Evolutionary conservation across 2,329 filamentous ascomycete species (phyloP), one percentile per base, ranked within the genome.

Genomic region (Stagonosporopsis rhizophila): DNA sequence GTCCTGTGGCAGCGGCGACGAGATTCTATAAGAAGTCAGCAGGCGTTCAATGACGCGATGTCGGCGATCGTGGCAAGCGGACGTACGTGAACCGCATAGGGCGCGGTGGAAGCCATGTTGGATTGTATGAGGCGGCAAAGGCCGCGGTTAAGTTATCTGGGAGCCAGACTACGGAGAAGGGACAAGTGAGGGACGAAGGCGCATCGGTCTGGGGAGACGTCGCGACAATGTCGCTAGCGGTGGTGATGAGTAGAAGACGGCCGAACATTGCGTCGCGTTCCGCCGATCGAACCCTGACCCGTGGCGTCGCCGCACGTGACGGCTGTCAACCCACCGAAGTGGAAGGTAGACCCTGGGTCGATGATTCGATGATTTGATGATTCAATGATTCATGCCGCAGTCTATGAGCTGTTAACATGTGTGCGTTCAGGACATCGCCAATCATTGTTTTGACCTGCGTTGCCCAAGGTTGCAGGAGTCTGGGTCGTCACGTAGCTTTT

Each of bases 41-140:
- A 62, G 25, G 58, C 44, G 47, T 56, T 58, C 53, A 45, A 58
- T 55, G 54, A 64, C 58, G 63, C 59, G 59, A 55, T 59, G 51
- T 62, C 51, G 62, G 60, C 44, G 42, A 51, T 48, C 62, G 71
- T 73, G 68, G 71, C 71, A 62, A 69, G 44, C 44, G n/a, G 22
- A 56, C 80, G 66, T 71, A 83, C 81, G 66, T 80, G 79, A 60
- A 80, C 69, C 60, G 75, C 76, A 64, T 80, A 71, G 61, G 81
- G 76, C 65, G 78, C 74, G 71, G 81, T 80, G 66, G 83, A 81
- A 70, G 81, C 81, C 82, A 83, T 84, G 68, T 58, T 78, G 65
- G 59, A 34, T 27, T 50, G 37, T 55, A 20, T 38, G 47, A 32
- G 55, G 72, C 73, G 73, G 73, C 71, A 63, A 59, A 54, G 52